Base-by-base conservation (phyloP, 2,329 filamentous ascomycete species). In the Leptodontidium sp. region DNA sequence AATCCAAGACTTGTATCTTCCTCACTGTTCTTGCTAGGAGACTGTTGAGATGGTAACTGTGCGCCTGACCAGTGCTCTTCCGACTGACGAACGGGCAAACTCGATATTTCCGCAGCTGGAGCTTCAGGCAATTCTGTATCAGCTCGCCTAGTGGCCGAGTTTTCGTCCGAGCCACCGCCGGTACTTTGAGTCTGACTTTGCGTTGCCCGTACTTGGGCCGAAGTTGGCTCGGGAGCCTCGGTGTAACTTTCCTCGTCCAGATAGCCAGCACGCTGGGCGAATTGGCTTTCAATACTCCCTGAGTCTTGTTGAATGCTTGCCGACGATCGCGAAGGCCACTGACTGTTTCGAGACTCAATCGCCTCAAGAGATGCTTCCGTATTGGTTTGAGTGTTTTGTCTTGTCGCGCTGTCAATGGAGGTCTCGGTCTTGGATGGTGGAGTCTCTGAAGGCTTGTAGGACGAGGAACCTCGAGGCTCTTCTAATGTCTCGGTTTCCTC, bases 391-490 rank as follows among this genome's bases (percentile, higher is more conserved):
- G 50, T 58, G 6, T 65, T 65, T 9, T 24, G 17, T n/a, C 12
- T 40, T 8, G 52, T 58, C 8, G 57, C 40, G 6, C 43, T 29
- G 26, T 59, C 5, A 43, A 17, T 29, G 47, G 57, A 32, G 58
- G 35, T 40, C 47, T 53, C 45, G 38, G 52, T 65, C 24, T 64
- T 66, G 17, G 65, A 64, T 12, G 45, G 32, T 52, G 61, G 57
- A 32, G 64, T 65, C 38, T 64, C 52, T 32, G 66, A 69, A 14
- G 65, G 62, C 11, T 68, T 66, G 32, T 67, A 71, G 1, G 69
- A 67, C 4, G 65, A 66, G 9, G 72, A 73, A 12, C 59, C 64
- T n/a, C 38, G 32, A 14, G 57, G 43, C n/a, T 74, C 72, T 32
- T 50, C 45, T 58, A 58, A 58, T 2, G 35, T 50, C 8, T 21